Conservation (phyloP, 1,284 basidiomycete species). For the Somion occarium region DNA sequence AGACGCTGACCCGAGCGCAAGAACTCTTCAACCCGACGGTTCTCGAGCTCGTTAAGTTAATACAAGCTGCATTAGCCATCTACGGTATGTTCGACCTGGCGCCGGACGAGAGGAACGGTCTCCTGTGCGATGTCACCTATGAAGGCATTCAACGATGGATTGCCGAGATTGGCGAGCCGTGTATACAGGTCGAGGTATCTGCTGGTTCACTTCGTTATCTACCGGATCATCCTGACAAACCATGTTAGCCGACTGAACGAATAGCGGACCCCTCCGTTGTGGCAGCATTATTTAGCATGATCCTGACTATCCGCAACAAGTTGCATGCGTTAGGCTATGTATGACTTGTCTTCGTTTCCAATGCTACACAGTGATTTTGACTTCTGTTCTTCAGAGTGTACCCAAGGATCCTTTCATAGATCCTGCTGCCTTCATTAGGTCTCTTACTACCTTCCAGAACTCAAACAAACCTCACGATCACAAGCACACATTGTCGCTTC, state of each 20-base stretch:
- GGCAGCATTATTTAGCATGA: conserved; percentile 61
- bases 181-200: conserved; percentile 56
- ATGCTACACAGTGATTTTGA: not conserved
- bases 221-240: conserved; percentile 5
- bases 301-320: conserved; percentile 63
- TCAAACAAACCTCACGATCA: conserved; percentile 18
- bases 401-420: conserved; percentile 77
- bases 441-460: conserved; percentile 22
- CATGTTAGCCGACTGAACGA: conserved; percentile 56
- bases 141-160: conserved; percentile 67
- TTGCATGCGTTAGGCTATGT: conserved; percentile 49
- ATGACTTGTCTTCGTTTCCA: conserved; percentile 14
- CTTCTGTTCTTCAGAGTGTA: conserved; percentile 31
- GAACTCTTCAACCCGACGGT: conserved; percentile 54
- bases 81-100: conserved; percentile 57
- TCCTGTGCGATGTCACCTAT: conserved; percentile 71
- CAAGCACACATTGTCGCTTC: conserved; percentile 17
- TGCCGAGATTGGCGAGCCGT: conserved; percentile 54
- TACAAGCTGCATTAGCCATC: conserved; percentile 63
- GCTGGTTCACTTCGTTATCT: not conserved
- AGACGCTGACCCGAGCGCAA: conserved; percentile 22
- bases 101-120: conserved; percentile 49
- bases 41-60: conserved; percentile 66
- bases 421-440: conserved; percentile 44
- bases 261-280: conserved; percentile 68